Evolutionary conservation across 2,329 filamentous ascomycete genomes (phyloP).

Genomic region (Chrysoporthe deuterocubensis): DNA sequence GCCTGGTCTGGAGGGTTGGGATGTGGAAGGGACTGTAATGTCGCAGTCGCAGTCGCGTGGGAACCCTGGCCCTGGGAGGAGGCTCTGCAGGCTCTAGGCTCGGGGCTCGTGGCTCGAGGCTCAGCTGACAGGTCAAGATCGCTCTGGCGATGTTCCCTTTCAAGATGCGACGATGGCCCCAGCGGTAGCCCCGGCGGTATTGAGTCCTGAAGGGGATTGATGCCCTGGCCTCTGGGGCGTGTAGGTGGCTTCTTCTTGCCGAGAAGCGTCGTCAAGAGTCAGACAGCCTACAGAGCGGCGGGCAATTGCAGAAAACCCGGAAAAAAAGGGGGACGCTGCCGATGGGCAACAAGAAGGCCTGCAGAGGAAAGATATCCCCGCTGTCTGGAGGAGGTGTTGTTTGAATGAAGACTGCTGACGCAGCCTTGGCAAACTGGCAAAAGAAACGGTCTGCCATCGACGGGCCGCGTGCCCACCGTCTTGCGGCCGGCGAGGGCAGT

Average conservation of each 20-base stretch:
- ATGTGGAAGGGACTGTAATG: not conserved
- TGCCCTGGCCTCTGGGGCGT: constrained; percentile 1
- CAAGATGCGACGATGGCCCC: not conserved
- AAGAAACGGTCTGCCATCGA: not conserved
- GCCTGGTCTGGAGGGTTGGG: constrained; percentile 5
- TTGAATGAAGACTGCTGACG: not conserved
- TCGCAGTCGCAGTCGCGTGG: not conserved
- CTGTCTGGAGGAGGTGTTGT: not conserved
- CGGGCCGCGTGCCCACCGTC: too few relatives aligned
- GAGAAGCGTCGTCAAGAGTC: not conserved
- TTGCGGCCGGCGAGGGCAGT: not conserved
- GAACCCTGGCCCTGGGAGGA: not conserved
- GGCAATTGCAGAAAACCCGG: not conserved
- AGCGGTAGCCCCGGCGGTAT: not conserved
- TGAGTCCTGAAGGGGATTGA: constrained; percentile 4
- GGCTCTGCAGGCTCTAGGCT: not conserved
- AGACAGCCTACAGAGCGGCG: not conserved
- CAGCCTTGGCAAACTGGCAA: not conserved
- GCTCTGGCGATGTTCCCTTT: constrained; percentile 15
- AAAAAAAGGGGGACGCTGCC: not conserved
- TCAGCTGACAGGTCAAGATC: not conserved
- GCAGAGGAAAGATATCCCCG: not conserved
- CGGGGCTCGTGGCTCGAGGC: not conserved
- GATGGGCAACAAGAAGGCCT: not conserved
- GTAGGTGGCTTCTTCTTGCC: constrained; percentile 26